Conservation (phyloP, 1,284 basidiomycete species). For the Ustilago bromivora region DNA sequence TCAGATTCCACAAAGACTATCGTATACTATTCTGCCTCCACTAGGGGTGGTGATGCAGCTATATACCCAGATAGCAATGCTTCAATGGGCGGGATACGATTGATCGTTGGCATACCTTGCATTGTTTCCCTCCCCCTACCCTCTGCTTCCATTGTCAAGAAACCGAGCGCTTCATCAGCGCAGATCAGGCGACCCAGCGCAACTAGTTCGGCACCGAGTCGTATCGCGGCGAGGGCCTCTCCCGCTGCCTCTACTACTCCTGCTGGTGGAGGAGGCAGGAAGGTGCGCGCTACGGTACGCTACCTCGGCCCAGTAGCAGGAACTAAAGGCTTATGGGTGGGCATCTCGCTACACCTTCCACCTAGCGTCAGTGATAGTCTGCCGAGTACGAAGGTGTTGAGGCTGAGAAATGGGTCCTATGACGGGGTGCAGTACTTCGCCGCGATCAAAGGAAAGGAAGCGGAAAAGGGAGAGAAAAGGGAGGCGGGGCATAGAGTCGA, state of each 20-base stretch:
- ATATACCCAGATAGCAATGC: slow-evolving; percentile 1
- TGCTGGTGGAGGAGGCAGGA: slow-evolving; percentile 4
- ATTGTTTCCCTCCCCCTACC: slow-evolving; percentile 32
- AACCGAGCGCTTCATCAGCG: not conserved
- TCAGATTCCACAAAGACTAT: slow-evolving; percentile 25
- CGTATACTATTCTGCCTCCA: not conserved
- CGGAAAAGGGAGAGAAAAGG: not conserved
- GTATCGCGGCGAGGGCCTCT: no score
- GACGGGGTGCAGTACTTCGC: slow-evolving; percentile 82
- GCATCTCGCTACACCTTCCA: slow-evolving; percentile 46
- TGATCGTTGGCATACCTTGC: slow-evolving; percentile 47
- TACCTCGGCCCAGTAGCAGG: slow-evolving; percentile 56
- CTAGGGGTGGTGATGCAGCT: not conserved
- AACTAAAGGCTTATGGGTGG: slow-evolving; percentile 49
- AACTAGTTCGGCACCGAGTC: not conserved
- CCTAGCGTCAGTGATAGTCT: slow-evolving; percentile 1
- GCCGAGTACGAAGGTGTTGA: not conserved
- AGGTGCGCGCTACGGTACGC: slow-evolving; percentile 46
- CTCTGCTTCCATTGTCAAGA: not conserved
- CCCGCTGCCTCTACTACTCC: not conserved
- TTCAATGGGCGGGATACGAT: slow-evolving; percentile 7
- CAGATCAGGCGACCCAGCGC: not conserved
- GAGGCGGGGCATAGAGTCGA: slow-evolving; percentile 4
- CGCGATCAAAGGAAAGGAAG: slow-evolving; percentile 65
- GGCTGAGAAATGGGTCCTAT: slow-evolving; percentile 77